Percentiles rank a stretch among this genome's conserved stretches.
phyloP scores from a whole-genome alignment of 495 filamentous ascomycete species.

The Saxophila tyrrhenica region DNA sequence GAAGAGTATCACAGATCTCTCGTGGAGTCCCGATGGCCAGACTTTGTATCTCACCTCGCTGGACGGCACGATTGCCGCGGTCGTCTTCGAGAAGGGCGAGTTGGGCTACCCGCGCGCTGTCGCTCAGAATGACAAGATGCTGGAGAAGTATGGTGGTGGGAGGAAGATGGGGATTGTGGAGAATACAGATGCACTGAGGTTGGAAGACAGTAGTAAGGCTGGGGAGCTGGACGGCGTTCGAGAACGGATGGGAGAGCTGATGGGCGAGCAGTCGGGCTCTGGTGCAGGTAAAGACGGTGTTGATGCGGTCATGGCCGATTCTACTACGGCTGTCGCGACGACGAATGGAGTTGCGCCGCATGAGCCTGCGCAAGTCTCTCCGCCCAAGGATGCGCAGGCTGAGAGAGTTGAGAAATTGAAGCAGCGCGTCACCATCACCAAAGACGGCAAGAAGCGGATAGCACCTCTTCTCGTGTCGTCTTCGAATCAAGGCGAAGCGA shows the following conservation, averaged over 20 bases:
- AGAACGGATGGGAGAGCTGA: conserved; percentile 91
- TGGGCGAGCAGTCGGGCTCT: conserved; percentile 56
- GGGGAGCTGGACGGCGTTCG: conserved; percentile 81
- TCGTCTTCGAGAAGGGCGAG: conserved; percentile 61
- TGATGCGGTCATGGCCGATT: conserved; percentile 26
- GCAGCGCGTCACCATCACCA: conserved; percentile 82
- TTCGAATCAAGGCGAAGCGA: conserved; percentile 68
- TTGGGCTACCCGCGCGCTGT: conserved; percentile 59
- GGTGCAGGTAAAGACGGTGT: conserved; percentile 21
- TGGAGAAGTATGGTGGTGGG: conserved; percentile 85
- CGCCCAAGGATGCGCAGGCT: conserved; percentile 41
- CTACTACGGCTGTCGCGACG: conserved; percentile 13
- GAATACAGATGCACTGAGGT: conserved; percentile 68
- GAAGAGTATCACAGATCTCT: conserved; percentile 86
- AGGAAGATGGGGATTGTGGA: conserved; percentile 81
- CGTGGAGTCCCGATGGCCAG: conserved; percentile 88
- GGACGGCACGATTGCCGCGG: conserved; percentile 73
- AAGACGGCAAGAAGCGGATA: conserved; percentile 94
- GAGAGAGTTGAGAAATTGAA: conserved; percentile 70
- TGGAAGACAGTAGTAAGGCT: conserved; percentile 86
- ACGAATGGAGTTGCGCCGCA: conserved; percentile 33
- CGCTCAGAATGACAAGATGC: conserved; percentile 81
- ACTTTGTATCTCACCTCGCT: conserved; percentile 75
- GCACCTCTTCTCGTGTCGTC: conserved; percentile 83
- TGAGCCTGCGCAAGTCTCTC: conserved; percentile 16